Percentiles rank a stretch among this genome's conserved stretches.
Evolutionary conservation across 306 rosid genomes (phyloP).

Genomic region (Ormosia emarginata): DNA sequence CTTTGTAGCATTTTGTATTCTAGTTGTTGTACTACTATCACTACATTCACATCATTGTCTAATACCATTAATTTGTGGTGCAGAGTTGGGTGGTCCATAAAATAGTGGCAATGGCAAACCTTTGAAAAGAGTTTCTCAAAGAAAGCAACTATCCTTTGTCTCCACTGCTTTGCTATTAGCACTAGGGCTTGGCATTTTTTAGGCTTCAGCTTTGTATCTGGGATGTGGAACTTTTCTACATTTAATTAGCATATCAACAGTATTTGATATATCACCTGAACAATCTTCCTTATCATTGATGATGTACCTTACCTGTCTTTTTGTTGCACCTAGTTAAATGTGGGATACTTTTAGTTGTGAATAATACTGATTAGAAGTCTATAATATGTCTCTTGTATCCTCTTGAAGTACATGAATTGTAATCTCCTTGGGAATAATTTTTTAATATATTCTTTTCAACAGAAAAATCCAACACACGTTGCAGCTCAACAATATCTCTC

Average conservation of each 20-base stretch:
- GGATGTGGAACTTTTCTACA: conserved; percentile 69
- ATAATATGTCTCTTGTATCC: not conserved
- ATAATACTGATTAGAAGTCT: not conserved
- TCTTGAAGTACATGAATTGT: not conserved
- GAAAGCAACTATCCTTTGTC: conserved; percentile 79
- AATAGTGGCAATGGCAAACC: conserved; percentile 43
- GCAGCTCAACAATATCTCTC: conserved; percentile 69
- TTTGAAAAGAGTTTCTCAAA: conserved; percentile 23
- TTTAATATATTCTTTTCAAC: conserved; percentile 22
- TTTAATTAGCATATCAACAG: conserved; percentile 72
- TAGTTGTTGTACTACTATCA: not conserved
- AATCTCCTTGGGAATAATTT: not conserved
- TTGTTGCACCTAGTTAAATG: not conserved
- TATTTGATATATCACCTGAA: conserved; percentile 35
- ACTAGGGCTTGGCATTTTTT: conserved; percentile 71
- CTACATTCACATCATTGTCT: not conserved
- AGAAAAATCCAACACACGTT: conserved; percentile 64
- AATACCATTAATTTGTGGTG: conserved; percentile 21
- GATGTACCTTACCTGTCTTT: not conserved
- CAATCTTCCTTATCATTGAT: not conserved
- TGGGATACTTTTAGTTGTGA: not conserved
- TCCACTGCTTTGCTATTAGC: conserved; percentile 92
- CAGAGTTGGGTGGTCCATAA: conserved; percentile 32
- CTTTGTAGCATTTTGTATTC: not conserved
- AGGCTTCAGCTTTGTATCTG: conserved; percentile 74